Percentiles rank a stretch among this genome's conserved stretches.
Conservation (phyloP, 75 land plant genomes). For the Sequoia sempervirens region DNA sequence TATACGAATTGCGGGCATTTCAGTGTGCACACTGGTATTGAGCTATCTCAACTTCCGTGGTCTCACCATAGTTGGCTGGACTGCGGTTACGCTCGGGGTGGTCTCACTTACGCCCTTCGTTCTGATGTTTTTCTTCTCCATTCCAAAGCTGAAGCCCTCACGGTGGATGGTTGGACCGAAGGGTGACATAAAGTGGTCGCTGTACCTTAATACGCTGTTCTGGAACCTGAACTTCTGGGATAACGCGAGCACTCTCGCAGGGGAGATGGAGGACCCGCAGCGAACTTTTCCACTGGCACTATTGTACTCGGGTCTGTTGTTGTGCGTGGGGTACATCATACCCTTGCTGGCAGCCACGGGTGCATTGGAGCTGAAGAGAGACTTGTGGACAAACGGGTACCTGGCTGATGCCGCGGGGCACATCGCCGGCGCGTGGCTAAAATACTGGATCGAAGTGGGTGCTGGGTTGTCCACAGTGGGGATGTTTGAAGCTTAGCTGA, state of each 20-base stretch:
- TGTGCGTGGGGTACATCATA: conserved; percentile 42
- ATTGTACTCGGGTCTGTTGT: conserved; percentile 45
- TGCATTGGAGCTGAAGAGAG: conserved; percentile 40
- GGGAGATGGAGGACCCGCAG: conserved; percentile 17
- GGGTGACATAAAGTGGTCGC: conserved; percentile 41
- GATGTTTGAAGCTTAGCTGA: too few species aligned
- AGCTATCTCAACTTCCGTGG: conserved; percentile 78
- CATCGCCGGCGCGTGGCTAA: too few species aligned
- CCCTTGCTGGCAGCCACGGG: conserved; percentile 38
- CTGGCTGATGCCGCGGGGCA: conserved; percentile 19
- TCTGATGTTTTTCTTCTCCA: conserved; percentile 18
- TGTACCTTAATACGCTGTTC: conserved; percentile 56
- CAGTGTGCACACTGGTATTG: conserved; percentile 31
- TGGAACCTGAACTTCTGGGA: conserved; percentile 95
- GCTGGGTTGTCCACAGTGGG: too few species aligned
- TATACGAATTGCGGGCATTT: conserved; percentile 32
- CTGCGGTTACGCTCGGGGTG: conserved; percentile 44
- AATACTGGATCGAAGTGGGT: too few species aligned
- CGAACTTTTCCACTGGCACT: conserved; percentile 61
- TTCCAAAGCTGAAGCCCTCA: conserved; percentile 48
- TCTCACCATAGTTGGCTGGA: conserved; percentile 52
- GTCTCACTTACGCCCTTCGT: conserved; percentile 42
- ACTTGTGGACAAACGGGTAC: conserved; percentile 56
- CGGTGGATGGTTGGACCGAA: conserved; percentile 35
- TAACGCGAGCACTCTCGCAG: conserved; percentile 75